A percentile compares a stretch with the other conserved stretches of the same genome.
Conservation (phyloP, 2,329 filamentous ascomycete genomes). For the Emydomyces testavorans region DNA sequence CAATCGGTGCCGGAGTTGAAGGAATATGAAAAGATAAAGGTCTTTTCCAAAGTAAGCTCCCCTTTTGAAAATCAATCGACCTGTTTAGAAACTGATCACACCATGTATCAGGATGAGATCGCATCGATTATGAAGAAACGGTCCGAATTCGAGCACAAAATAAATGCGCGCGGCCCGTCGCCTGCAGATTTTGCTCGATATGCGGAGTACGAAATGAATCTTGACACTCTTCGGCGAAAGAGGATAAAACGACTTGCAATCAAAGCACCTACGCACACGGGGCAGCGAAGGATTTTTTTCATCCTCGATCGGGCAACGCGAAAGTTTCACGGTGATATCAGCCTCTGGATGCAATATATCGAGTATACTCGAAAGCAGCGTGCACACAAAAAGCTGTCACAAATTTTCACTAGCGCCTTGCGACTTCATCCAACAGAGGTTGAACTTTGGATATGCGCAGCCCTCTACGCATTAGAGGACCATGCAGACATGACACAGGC, state of each 20-base stretch:
- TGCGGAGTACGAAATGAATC: constrained; percentile 56
- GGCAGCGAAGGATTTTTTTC: constrained; percentile 73
- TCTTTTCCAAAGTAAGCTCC: constrained; percentile 61
- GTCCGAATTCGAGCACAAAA: constrained; percentile 83
- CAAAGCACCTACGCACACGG: constrained; percentile 56
- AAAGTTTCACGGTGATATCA: constrained; percentile 69
- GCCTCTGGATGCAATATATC: constrained; percentile 83
- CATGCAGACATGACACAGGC: constrained; percentile 81
- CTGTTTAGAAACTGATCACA: neutral
- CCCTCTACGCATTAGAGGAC: constrained; percentile 62
- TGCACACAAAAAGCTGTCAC: constrained; percentile 49
- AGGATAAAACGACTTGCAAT: constrained; percentile 71
- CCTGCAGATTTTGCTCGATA: constrained; percentile 76
- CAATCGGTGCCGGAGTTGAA: constrained; percentile 83
- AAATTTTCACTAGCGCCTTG: constrained; percentile 56
- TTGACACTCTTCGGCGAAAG: constrained; percentile 66
- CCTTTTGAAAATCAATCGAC: neutral
- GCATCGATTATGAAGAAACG: constrained; percentile 76
- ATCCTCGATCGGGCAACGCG: constrained; percentile 77
- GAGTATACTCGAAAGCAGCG: constrained; percentile 62
- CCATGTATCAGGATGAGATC: constrained; percentile 62
- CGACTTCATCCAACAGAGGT: constrained; percentile 75
- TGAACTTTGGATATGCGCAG: constrained; percentile 74
- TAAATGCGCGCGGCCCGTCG: constrained; percentile 68
- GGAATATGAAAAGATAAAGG: constrained; percentile 80